Evolutionary conservation across 768 basidiomycete species (phyloP), one percentile per base, ranked within the genome.

Genomic region (Steccherinum ochraceum): DNA sequence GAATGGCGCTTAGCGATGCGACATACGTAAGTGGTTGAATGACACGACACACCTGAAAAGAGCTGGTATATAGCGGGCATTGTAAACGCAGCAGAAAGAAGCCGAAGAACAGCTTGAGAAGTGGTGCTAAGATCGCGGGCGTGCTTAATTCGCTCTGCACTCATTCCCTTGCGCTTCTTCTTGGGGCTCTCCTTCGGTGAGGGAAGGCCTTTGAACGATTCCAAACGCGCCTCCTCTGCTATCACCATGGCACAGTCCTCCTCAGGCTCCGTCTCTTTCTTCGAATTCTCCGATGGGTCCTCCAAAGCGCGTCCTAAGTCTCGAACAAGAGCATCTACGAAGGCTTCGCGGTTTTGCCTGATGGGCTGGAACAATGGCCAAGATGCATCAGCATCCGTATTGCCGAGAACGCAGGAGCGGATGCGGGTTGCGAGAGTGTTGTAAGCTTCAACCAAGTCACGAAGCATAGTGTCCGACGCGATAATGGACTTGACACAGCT

Each of bases 71-170:
- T 60, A 0, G 81, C 76, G 24, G 85, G 81, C 35, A 80, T 57
- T 0, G 82, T 77, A 54, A 89, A 80, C 7, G 84, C 59, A 12
- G 81, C 67, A 4, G 74, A 70, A 18, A 92, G 77, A 11, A 89
- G 64, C 53, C 79, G 83, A 52, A 91, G 73, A 13, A 80, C 87
- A 1, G 81, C 76, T 59, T 89, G 88, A 30, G 75, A 79, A 3
- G 80, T 81, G 2, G 83, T 85, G 63, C 82, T 88, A 18, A 92
- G 69, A 64, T 93, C 90, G 20, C 90, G 75, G 4, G 88, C 88
- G 58, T 81, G 79, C 59, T 86, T 90, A 48, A 83, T 83, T 64
- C 89, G 84, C 52, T 85, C 83, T 41, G 80, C 90, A 0, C 78
- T 79, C 79, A 89, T 80, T 3, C 90, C 88, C 50, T 72, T 75